Evolutionary conservation across 1,284 basidiomycete genomes (phyloP), one percentile per base, ranked within the genome.

Genomic region (Cutaneotrichosporon cavernicola): DNA sequence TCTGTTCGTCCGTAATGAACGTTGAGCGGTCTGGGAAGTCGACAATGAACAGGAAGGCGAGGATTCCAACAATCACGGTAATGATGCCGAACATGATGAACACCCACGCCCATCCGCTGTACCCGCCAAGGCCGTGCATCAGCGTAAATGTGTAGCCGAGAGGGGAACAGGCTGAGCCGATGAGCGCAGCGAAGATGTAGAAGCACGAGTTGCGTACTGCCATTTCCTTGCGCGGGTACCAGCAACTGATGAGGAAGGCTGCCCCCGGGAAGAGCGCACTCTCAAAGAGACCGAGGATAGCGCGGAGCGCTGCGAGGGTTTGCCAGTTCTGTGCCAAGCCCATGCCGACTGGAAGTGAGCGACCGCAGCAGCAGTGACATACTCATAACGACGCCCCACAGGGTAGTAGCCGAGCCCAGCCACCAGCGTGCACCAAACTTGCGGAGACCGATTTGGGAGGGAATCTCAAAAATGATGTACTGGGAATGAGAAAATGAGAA

Each of bases 151-250:
- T 40, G 46, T 62, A 66, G 13, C 55, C 65, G 22, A 67, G 36
- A 0, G 55, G 62, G 40, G 60, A 36, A 11, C 55, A 47, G n/a
- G 63, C 53, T 3, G 59, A 53, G 6, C 63, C 66, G 21, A 61
- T 47, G 64, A 69, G 70, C 58, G 60, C 63, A 18, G 66, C 65
- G 56, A 62, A 60, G 40, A 80, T 72, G 75, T 83, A 83, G 74
- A 83, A 83, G 51, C 72, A 66, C 5, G 77, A 73, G 69, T 70
- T 63, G 59, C 72, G 70, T 16, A 56, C 71, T 55, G 82, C 80
- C 59, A 80, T 79, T 69, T 82, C 78, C 63, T 74, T 73, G 22
- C 83, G 79, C 1, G 81, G 80, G 72, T 83, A 84, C 82, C 63
- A 83, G 32, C 73, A 78, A 7, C 80, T 77, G 65, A 83, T 79